phyloP scores from a whole-genome alignment of 2,329 filamentous ascomycete species.

The Calycina marina region DNA sequence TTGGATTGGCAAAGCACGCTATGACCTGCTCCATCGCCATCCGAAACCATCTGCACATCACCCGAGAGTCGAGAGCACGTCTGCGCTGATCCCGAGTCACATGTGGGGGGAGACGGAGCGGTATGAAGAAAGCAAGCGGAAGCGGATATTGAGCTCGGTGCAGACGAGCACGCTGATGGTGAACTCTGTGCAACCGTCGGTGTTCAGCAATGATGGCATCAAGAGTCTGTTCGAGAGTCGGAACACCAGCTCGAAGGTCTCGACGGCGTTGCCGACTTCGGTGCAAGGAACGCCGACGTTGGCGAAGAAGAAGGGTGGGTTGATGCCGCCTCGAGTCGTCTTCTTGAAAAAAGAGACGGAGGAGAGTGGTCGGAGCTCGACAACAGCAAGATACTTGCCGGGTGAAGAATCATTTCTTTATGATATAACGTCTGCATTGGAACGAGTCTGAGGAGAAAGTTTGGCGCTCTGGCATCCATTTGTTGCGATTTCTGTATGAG shows the following conservation, averaged over 20 bases:
- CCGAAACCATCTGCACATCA: too few relatives aligned
- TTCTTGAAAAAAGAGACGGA: conserved; percentile 2
- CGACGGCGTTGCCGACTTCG: conserved; percentile 5
- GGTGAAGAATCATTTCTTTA: conserved; percentile 10
- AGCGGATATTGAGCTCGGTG: conserved; percentile 4
- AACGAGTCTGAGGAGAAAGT: background rate
- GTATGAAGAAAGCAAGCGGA: conserved; percentile 1
- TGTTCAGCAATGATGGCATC: conserved; percentile 8
- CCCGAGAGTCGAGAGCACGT: conserved; percentile 1
- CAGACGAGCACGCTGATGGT: conserved; percentile 8
- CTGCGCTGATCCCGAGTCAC: conserved; percentile 2
- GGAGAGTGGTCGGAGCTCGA: background rate
- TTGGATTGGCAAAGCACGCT: conserved; percentile 27
- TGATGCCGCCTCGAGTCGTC: conserved; percentile 6
- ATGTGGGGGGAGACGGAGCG: background rate
- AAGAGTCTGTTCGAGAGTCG: conserved; percentile 8
- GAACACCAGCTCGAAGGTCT: conserved; percentile 4
- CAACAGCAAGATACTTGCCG: conserved; percentile 7
- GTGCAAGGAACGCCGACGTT: background rate
- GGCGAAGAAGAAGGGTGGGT: too few relatives aligned
- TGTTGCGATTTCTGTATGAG: too few relatives aligned
- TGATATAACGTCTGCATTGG: background rate
- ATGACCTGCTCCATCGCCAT: background rate
- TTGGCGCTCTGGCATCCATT: too few relatives aligned
- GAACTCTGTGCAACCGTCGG: conserved; percentile 6